Conservation (phyloP, 148 eudicot genomes). For the Nepenthes mirabilis region DNA sequence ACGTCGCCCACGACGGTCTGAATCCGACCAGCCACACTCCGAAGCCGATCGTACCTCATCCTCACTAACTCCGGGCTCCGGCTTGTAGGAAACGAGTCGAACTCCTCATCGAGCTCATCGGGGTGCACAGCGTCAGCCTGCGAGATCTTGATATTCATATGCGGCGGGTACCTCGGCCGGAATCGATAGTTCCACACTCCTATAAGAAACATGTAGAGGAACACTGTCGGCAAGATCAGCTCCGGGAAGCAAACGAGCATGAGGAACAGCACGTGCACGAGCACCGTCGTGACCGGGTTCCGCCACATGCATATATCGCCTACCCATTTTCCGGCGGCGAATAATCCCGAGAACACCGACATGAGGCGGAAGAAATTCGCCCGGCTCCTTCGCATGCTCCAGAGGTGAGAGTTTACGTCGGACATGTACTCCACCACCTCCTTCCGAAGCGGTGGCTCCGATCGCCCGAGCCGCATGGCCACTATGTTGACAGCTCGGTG, state of each 20-base stretch:
- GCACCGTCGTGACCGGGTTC: constrained; percentile 53
- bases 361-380: constrained; percentile 52
- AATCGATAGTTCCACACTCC: constrained; percentile 58
- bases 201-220: constrained; percentile 57
- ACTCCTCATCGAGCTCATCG: constrained; percentile 63
- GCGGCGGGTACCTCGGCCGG: constrained; percentile 54
- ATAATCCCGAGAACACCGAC: constrained; percentile 34
- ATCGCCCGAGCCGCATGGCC: constrained; percentile 38
- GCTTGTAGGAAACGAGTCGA: constrained; percentile 50
- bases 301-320: constrained; percentile 50
- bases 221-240: constrained; percentile 42
- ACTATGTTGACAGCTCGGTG: constrained; percentile 50
- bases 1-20: constrained; percentile 55
- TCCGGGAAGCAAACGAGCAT: constrained; percentile 63
- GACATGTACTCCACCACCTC: constrained; percentile 68
- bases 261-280: constrained; percentile 40
- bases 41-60: constrained; percentile 57
- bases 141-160: constrained; percentile 58
- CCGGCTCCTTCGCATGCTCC: constrained; percentile 69
- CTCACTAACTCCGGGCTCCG: constrained; percentile 38
- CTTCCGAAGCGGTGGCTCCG: constrained; percentile 52
- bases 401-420: constrained; percentile 50
- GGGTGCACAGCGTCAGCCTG: constrained; percentile 47
- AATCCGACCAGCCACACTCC: constrained; percentile 50
- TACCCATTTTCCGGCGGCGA: constrained; percentile 46